A percentile compares a stretch with the other conserved stretches of the same genome.
These are phyloP conservation scores for Pseudomonodictys pantanalensis DNA, from an alignment of 495 filamentous ascomycete genomes.

Conservation along the genomic window DNA sequence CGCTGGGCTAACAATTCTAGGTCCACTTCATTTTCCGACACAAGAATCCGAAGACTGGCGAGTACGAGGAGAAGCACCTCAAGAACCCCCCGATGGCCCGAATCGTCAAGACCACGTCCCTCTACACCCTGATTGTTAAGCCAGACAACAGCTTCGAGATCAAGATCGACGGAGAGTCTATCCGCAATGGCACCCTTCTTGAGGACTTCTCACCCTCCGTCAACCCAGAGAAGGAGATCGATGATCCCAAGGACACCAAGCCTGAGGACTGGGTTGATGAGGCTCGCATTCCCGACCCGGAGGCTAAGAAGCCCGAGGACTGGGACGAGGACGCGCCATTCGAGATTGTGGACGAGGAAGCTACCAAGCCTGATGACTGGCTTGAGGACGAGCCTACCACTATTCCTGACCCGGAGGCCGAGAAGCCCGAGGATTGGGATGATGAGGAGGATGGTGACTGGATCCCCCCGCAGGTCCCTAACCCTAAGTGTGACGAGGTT, in stretches of 20 bases:
- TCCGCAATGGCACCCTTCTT: conserved; percentile 85
- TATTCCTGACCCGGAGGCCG: conserved; percentile 90
- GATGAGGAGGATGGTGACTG: conserved; percentile 99
- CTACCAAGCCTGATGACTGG: conserved; percentile 92
- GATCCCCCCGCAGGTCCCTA: conserved; percentile 87
- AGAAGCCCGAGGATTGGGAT: conserved; percentile 99
- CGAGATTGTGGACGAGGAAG: conserved; percentile 92
- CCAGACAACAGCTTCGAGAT: conserved; percentile 94
- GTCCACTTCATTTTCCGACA: conserved; percentile 99
- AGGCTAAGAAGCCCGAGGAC: conserved; percentile 93
- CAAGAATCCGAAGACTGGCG: conserved; percentile 99
- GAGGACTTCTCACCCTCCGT: conserved; percentile 92
- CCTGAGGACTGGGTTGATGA: conserved; percentile 95
- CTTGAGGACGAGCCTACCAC: conserved; percentile 83
- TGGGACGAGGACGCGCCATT: conserved; percentile 99
- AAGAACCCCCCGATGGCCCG: conserved; percentile 76
- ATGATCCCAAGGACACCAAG: conserved; percentile 93
- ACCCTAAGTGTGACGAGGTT: conserved; percentile 91
- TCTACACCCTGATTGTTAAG: conserved; percentile 94
- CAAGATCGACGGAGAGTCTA: conserved; percentile 78
- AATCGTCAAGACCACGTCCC: conserved; percentile 83
- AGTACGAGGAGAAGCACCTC: conserved; percentile 99
- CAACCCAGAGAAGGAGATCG: conserved; percentile 95
- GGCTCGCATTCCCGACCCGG: conserved; percentile 82
- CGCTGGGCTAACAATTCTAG: conserved; percentile 37